Conservation (phyloP, 805 yeast species). For the Brettanomyces custersianus region DNA sequence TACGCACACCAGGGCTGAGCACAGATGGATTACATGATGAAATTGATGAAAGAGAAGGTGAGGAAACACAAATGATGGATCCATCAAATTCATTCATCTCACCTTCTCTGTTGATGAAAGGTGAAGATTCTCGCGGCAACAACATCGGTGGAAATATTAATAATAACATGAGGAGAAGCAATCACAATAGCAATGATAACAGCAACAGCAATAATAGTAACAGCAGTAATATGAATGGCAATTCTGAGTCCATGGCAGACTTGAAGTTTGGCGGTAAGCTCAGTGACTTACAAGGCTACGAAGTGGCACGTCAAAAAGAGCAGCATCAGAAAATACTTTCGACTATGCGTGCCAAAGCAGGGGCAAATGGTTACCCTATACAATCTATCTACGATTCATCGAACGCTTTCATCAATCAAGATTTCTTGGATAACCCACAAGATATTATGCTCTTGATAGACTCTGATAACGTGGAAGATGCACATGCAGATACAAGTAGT, state of each 20-base stretch:
- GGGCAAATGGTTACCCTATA: not conserved
- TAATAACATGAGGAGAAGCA: no score
- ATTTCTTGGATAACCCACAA: conserved; percentile 11
- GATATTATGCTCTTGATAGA: conserved; percentile 16
- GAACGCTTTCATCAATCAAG: conserved; percentile 14
- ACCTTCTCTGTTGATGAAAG: conserved; percentile 21
- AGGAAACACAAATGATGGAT: conserved; percentile 4
- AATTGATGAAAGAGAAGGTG: conserved; percentile 5
- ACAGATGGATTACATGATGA: conserved; percentile 3
- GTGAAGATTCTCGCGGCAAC: no score
- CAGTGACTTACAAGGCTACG: conserved; percentile 11
- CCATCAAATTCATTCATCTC: conserved; percentile 13
- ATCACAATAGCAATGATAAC: no score
- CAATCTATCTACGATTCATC: not conserved
- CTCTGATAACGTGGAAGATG: conserved; percentile 14
- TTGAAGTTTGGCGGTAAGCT: conserved; percentile 22
- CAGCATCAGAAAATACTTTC: conserved; percentile 5
- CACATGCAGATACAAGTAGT: not conserved
- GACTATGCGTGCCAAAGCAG: conserved; percentile 1
- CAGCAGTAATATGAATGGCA: not conserved
- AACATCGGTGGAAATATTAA: no score
- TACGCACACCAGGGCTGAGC: conserved; percentile 19
- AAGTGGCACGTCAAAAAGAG: conserved; percentile 1
- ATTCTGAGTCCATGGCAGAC: not conserved
- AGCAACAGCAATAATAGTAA: not conserved